These are phyloP conservation scores for Mariannaea sp. DNA, from an alignment of 2,329 filamentous ascomycete genomes.

Conservation along the genomic window DNA sequence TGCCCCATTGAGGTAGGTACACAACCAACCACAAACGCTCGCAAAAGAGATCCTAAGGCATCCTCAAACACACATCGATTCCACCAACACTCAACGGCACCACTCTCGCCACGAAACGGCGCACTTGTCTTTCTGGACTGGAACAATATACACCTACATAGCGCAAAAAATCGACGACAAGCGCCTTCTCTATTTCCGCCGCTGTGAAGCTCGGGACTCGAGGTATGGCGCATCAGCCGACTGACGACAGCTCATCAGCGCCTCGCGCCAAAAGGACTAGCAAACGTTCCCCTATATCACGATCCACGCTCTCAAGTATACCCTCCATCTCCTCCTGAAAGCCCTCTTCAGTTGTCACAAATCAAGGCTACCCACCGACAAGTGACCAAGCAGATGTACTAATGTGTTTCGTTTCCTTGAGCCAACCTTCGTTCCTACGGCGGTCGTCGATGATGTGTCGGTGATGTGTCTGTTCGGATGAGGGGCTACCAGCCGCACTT, in stretches of 20 bases:
- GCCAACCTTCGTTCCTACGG: constrained; percentile 8
- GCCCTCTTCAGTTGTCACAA: constrained; percentile 1
- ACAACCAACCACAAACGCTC: constrained; percentile 33
- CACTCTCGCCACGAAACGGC: constrained; percentile 14
- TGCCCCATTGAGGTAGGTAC: constrained; percentile 18
- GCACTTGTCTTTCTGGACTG: constrained; percentile 22
- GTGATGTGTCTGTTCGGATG: constrained; percentile 17
- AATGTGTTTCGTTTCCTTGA: constrained; percentile 19
- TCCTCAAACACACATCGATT: constrained; percentile 37
- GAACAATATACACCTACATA: constrained; percentile 12
- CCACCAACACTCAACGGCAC: constrained; percentile 13
- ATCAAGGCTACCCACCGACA: neutral
- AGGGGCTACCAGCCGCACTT: constrained; percentile 10
- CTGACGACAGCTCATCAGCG: constrained; percentile 14
- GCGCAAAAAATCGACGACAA: constrained; percentile 2
- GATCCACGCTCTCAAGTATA: constrained; percentile 8
- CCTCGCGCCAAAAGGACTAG: neutral
- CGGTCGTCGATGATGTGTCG: constrained; percentile 16
- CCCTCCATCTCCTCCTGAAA: constrained; percentile 18
- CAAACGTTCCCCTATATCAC: constrained; percentile 8
- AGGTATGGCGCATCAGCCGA: constrained; percentile 9
- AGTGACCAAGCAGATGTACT: neutral
- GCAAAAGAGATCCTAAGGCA: constrained; percentile 26
- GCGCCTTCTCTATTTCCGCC: neutral
- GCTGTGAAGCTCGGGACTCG: constrained; percentile 3